Conservation (phyloP, 805 yeast species). For the Wickerhamiella sorbophila region DNA sequence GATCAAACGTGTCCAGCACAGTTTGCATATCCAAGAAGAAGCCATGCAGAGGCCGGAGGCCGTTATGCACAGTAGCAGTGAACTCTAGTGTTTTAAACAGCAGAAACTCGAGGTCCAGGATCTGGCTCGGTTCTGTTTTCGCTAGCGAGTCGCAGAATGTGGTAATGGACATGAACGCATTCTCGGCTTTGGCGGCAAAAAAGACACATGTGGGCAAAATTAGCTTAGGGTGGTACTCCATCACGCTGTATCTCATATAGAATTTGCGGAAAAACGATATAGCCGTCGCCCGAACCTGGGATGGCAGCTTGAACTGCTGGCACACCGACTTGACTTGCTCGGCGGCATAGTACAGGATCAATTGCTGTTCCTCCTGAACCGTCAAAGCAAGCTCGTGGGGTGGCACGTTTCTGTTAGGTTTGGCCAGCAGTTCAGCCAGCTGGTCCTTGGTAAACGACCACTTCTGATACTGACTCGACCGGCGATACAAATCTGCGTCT, state of each 20-base stretch:
- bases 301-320: conserved; percentile 62
- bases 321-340: conserved; percentile 59
- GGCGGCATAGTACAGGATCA: conserved; percentile 52
- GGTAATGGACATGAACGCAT: conserved; percentile 73
- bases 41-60: conserved; percentile 83
- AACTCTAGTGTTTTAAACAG: conserved; percentile 63
- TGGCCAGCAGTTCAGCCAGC: conserved; percentile 34
- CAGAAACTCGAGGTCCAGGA: conserved; percentile 66
- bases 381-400: conserved; percentile 35
- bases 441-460: conserved; percentile 71
- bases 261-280: conserved; percentile 68
- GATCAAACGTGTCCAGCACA: conserved; percentile 29
- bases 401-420: conserved; percentile 34
- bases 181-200: conserved; percentile 85
- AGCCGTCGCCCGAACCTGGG: conserved; percentile 81
- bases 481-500: conserved; percentile 76
- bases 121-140: conserved; percentile 36
- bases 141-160: conserved; percentile 59
- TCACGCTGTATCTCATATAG: conserved; percentile 63
- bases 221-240: conserved; percentile 79
- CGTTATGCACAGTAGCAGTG: conserved; percentile 76
- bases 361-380: conserved; percentile 53
- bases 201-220: conserved; percentile 70
- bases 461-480: conserved; percentile 65
- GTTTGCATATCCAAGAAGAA: conserved; percentile 78